Evolutionary conservation across 2,329 filamentous ascomycete genomes (phyloP), one percentile per base, ranked within the genome.

Genomic region (Botrytis pseudocinerea): DNA sequence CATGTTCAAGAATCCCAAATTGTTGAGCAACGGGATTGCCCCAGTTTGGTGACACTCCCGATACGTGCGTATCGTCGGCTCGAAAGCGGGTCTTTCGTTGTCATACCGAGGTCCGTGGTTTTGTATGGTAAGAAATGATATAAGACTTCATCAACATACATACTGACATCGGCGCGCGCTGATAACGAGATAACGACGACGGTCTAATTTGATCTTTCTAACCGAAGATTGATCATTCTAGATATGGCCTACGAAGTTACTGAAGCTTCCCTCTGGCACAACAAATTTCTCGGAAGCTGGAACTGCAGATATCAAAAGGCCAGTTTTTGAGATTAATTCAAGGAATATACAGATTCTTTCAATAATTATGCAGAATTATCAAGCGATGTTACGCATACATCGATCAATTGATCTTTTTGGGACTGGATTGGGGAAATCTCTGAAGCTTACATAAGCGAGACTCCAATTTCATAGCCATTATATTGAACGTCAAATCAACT

Each of bases 1-100:
- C 28, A 65, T 35, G 12, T 46, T 48, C 42, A 42, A 65, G 1
- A 65, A 35, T 46, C 6, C 20, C 12, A 28, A n/a, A 65, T 65
- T 8, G 63, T 65, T 48, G 63, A 18, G 44, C 28, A 35, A 35
- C 28, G 42, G 18, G 28, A 48, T 65, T 65, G 28, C 44, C 63
- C 63, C 44, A 25, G 9, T 65, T 48, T 65, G 42, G 63, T 35
- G 61, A 63, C 40, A 63, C 2, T 63, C 28, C 40, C n/a, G 61
- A 44, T 63, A 63, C 40, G 40, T 63, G 12, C 61, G 61, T 65
- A 38, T 44, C 44, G 28, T 44, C 42, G 63, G 63, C 42, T 65
- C 32, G 63, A 48, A 65, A 65, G 63, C 12, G 63, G 42, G 63
- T 48, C 63, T 65, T 48, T 65, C 25, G n/a, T 51, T 35, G 14